Percentiles rank a stretch among this genome's conserved stretches.
phyloP scores from a whole-genome alignment of 768 basidiomycete genomes.

The Boletellus ananas region DNA sequence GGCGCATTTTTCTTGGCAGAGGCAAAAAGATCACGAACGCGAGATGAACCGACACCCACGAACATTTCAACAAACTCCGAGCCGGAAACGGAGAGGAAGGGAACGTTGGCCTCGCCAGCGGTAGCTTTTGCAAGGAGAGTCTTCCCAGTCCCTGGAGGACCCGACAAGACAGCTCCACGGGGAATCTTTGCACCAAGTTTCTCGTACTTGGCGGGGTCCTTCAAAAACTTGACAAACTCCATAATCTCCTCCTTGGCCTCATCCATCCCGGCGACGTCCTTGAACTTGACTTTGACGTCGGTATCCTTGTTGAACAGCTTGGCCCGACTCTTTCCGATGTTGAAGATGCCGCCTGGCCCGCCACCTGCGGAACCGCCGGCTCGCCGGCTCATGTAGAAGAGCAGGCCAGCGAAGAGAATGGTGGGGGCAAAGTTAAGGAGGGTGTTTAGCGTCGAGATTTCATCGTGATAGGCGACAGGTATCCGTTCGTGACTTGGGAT shows the following conservation, averaged over 20 bases:
- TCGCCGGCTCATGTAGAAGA: slow-evolving; percentile 81
- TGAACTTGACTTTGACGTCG: slow-evolving; percentile 88
- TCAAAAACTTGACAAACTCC: slow-evolving; percentile 99
- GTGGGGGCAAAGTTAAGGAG: slow-evolving; percentile 94
- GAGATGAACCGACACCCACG: slow-evolving; percentile 96
- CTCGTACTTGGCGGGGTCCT: slow-evolving; percentile 92
- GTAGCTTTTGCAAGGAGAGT: slow-evolving; percentile 97
- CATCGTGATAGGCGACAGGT: slow-evolving; percentile 95
- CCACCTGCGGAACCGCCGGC: slow-evolving; percentile 57
- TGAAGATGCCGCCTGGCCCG: slow-evolving; percentile 89
- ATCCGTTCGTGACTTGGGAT: slow-evolving; percentile 92
- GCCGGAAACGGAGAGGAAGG: slow-evolving; percentile 97
- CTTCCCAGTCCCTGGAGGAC: slow-evolving; percentile 97
- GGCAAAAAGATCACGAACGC: slow-evolving; percentile 96
- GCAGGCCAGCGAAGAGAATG: slow-evolving; percentile 81
- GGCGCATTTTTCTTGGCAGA: slow-evolving; percentile 98
- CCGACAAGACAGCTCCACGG: slow-evolving; percentile 90
- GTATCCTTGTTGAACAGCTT: slow-evolving; percentile 97
- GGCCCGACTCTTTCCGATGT: slow-evolving; percentile 92
- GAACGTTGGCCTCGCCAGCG: slow-evolving; percentile 95
- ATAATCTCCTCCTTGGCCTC: slow-evolving; percentile 99
- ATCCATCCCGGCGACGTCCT: slow-evolving; percentile 99
- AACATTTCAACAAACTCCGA: slow-evolving; percentile 99
- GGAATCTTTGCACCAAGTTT: slow-evolving; percentile 97
- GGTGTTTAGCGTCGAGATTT: slow-evolving; percentile 80